Evolutionary conservation across 2,329 filamentous ascomycete species (phyloP), one percentile per base, ranked within the genome.

Genomic region (Alternaria gaisen): DNA sequence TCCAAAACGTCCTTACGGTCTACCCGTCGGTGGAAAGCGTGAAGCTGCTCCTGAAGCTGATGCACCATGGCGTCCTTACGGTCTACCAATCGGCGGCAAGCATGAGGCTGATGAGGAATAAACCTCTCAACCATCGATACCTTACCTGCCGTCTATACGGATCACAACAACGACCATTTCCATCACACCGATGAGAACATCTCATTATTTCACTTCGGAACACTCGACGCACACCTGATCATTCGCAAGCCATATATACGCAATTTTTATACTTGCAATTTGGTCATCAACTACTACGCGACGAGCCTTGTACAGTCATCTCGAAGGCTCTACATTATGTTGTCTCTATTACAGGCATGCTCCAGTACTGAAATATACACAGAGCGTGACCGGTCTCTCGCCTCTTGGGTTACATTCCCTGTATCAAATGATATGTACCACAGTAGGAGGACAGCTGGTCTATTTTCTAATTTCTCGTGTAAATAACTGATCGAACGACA

Each of bases 21-120:
- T 64, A 2, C 60, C 63, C 6, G 56, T 60, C 4, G 63, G 65
- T 56, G 63, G 65, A 56, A 79, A 77, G 64, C 77, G 78, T 44
- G 72, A 74, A 8, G 78, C 77, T 36, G 70, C 72, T 14, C n/a
- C 36, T 9, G 70, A 72, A n/a, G 34, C 34, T n/a, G 34, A 36
- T 24, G 22, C 22, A 5, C 22, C 22, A 24, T 24, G 22, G 22
- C 22, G 24, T 22, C 61, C 58, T 1, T 48, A 30, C 8, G 61
- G 64, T 3, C 14, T 53, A 12, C 42, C 56, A 10, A 18, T 54
- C 2, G 36, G 36, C 2, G 59, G 53, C 42, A 70, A 71, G 47
- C 73, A 73, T 26, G 65, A 73, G 46, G 69, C 76, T 22, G 59
- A 50, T 11, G 12, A 54, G 38, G 40, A 60, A 34, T 60, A 60